Base-by-base conservation (phyloP, 2,329 filamentous ascomycete species). In the Acrocalymma vagum region DNA sequence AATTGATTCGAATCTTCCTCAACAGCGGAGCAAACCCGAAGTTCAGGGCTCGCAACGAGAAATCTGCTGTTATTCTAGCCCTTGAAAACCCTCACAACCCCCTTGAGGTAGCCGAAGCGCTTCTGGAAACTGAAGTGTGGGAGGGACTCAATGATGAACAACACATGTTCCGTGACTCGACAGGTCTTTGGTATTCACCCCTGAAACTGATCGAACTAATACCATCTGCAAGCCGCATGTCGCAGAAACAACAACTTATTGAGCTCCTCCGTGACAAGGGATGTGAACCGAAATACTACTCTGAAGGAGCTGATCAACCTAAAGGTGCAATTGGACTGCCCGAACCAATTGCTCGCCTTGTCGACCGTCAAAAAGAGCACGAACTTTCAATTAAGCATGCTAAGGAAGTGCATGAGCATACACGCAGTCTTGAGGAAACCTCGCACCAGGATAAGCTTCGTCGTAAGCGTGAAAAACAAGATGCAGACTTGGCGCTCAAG, bases 121-220 rank as follows among this genome's bases (percentile, higher is more conserved):
- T 87, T 1, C 72, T 88, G 6, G 83, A 84, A 53, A 80, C 79
- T 1, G 82, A 80, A 28, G 77, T 86, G 69, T 87, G 84, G 83
- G 83, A 83, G 57, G 70, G 79, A 21, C 69, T 87, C 55, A 87
- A 87, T 66, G 78, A 81, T 45, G 71, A 79, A 76, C 45, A 83
- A 76, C 63, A 78, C 67, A 53, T 65, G 42, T 67, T 58, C 41
- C 45, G 51, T 14, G 58, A 62, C 1, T 72, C 78, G 27, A 77
- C 77, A 16, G 73, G 71, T 5, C 76, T 77, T 51, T 81, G 78
- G 1, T 87, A 85, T 63, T 87, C 84, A 0, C 80, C 84, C 0
- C 82, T 84, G 3, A 84, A 83, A 70, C 87, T 87, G 58, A 74
- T 84, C 14, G 65, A 67, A 14, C 53, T 62, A 0, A 30, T 65